phyloP scores from a whole-genome alignment of 495 filamentous ascomycete genomes.

The Penicillium robsamsonii region DNA sequence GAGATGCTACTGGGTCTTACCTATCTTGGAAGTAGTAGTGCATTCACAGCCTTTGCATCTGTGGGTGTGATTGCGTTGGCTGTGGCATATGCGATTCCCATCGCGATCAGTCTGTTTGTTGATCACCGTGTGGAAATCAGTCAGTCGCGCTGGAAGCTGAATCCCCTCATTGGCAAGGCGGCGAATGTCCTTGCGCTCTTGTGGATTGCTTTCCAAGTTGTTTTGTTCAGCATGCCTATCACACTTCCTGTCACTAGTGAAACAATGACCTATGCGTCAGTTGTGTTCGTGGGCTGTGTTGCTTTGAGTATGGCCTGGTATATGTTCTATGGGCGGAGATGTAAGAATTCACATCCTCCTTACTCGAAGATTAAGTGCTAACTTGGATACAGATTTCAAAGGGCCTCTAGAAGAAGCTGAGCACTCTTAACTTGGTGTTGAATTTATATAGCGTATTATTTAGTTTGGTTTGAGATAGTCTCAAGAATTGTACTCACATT shows the following conservation, averaged over 20 bases:
- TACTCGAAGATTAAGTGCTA: background rate
- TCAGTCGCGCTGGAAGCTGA: conserved; percentile 52
- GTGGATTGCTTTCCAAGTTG: conserved; percentile 36
- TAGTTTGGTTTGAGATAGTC: background rate
- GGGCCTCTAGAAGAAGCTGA: background rate
- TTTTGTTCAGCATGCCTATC: conserved; percentile 45
- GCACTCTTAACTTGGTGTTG: background rate
- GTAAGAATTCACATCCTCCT: background rate
- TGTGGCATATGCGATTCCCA: conserved; percentile 52
- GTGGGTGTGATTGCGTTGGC: conserved; percentile 57
- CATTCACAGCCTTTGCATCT: conserved; percentile 58
- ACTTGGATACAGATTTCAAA: background rate
- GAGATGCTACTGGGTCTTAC: conserved; percentile 54
- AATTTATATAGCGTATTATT: background rate
- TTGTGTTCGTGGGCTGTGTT: conserved; percentile 57
- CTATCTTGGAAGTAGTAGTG: conserved; percentile 53
- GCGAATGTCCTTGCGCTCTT: conserved; percentile 47
- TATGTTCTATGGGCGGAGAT: conserved; percentile 51
- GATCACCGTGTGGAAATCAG: conserved; percentile 41
- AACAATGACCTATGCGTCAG: conserved; percentile 55
- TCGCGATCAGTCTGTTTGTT: conserved; percentile 49
- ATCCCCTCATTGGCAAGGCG: conserved; percentile 46
- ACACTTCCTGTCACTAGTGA: conserved; percentile 32
- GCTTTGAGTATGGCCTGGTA: conserved; percentile 56
- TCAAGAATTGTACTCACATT: background rate